These are phyloP conservation scores for Camelina hispida DNA, from an alignment of 345 rosid genomes.

Conservation along the genomic window DNA sequence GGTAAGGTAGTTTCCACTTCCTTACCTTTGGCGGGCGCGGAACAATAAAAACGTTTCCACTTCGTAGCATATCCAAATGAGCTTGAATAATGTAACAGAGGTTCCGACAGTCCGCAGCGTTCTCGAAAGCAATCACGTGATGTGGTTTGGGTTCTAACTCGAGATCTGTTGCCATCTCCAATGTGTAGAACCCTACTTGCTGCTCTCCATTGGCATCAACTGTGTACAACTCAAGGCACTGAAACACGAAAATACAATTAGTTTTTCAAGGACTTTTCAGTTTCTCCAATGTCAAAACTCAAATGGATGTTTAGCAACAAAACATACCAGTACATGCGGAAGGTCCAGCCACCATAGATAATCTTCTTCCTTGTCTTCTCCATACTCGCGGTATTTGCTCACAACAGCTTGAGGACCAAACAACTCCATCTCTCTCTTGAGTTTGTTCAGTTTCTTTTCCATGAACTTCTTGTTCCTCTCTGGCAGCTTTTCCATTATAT, in stretches of 20 bases:
- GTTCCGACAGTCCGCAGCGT: slow-evolving; percentile 72
- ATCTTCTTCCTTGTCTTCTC: slow-evolving; percentile 81
- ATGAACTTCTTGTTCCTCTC: slow-evolving; percentile 67
- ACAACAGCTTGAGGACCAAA: slow-evolving; percentile 96
- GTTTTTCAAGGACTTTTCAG: neutral
- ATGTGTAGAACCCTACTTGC: slow-evolving; percentile 77
- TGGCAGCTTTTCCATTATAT: slow-evolving; percentile 63
- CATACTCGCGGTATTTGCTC: slow-evolving; percentile 84
- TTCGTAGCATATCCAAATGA: slow-evolving; percentile 81
- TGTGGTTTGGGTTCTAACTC: slow-evolving; percentile 86
- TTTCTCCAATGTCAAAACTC: slow-evolving; percentile 2
- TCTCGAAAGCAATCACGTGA: slow-evolving; percentile 85
- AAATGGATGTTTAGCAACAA: slow-evolving; percentile 12
- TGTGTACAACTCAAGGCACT: slow-evolving; percentile 91
- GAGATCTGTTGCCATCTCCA: slow-evolving; percentile 93
- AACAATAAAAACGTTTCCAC: slow-evolving; percentile 80
- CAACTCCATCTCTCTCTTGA: slow-evolving; percentile 87
- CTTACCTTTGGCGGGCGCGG: slow-evolving; percentile 84
- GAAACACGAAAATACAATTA: slow-evolving; percentile 30
- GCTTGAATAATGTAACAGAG: slow-evolving; percentile 83
- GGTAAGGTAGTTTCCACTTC: neutral
- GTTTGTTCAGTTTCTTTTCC: slow-evolving; percentile 77
- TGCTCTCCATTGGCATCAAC: slow-evolving; percentile 60
- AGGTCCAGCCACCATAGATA: slow-evolving; percentile 97
- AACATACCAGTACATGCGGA: slow-evolving; percentile 78